A percentile compares a stretch with the other conserved stretches of the same genome.
Conservation (phyloP, 768 basidiomycete species). For the Xerocomus potaroensis region DNA sequence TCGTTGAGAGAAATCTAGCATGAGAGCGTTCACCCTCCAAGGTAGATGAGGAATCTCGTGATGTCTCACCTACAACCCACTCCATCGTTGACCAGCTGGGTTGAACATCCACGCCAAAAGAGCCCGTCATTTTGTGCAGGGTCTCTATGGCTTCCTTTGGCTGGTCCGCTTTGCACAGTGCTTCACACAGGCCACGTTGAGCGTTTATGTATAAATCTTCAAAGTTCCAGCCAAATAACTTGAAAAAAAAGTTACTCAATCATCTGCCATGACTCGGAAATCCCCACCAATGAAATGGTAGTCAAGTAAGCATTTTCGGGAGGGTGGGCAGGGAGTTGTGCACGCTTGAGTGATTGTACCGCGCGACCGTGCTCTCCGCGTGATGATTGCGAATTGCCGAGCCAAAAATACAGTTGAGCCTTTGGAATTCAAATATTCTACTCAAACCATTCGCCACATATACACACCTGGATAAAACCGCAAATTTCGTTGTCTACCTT, state of each 20-base stretch:
- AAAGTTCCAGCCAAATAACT: constrained; percentile 8
- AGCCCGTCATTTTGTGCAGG: background rate
- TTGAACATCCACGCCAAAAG: background rate
- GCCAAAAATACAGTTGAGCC: constrained; percentile 1
- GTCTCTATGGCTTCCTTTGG: constrained; percentile 2
- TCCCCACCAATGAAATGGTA: constrained; percentile 4
- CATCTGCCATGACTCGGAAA: background rate
- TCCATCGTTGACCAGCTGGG: background rate
- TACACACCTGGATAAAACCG: constrained; percentile 3
- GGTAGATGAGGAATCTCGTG: background rate
- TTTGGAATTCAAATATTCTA: background rate
- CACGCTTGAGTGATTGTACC: background rate
- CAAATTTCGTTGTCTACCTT: background rate
- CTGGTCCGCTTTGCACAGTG: background rate
- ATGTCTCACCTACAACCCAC: background rate
- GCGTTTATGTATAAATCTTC: background rate
- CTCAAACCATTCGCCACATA: background rate
- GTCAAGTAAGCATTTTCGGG: constrained; percentile 1
- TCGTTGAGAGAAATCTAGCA: background rate
- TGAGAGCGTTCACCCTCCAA: background rate
- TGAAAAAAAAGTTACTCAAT: background rate
- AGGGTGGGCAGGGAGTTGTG: background rate
- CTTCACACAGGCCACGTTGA: constrained; percentile 2
- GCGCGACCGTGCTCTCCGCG: constrained; percentile 4
- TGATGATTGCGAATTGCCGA: background rate